Evolutionary conservation across 768 basidiomycete genomes (phyloP).

Genomic region (Suillus fuscotomentosus): DNA sequence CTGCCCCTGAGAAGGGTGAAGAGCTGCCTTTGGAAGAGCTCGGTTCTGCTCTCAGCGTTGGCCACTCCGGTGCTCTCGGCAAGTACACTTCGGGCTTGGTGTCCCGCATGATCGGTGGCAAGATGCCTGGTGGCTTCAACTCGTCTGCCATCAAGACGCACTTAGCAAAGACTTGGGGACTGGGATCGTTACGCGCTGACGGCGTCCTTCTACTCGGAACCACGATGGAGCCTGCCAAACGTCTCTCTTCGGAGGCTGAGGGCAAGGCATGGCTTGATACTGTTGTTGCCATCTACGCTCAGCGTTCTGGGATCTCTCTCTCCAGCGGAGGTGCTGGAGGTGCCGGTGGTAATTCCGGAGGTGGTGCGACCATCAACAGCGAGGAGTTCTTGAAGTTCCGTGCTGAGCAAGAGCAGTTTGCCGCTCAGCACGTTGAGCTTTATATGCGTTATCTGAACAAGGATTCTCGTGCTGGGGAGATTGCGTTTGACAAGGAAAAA

Average conservation of each 20-base stretch:
- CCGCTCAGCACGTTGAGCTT: constrained; percentile 89
- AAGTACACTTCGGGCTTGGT: constrained; percentile 92
- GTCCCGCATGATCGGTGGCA: constrained; percentile 88
- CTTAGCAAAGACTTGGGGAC: constrained; percentile 90
- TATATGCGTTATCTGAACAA: constrained; percentile 96
- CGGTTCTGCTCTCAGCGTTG: constrained; percentile 77
- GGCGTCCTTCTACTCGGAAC: constrained; percentile 88
- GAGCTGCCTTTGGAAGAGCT: constrained; percentile 96
- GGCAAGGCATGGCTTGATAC: constrained; percentile 92
- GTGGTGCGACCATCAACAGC: constrained; percentile 93
- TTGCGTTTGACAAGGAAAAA: constrained; percentile 86
- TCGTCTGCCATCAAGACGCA: constrained; percentile 86
- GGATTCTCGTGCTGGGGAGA: constrained; percentile 90
- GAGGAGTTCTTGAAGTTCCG: constrained; percentile 98
- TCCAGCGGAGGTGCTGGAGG: constrained; percentile 64
- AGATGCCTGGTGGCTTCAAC: constrained; percentile 99
- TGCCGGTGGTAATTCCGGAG: constrained; percentile 54
- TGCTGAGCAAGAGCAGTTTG: constrained; percentile 88
- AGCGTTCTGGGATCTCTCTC: constrained; percentile 84
- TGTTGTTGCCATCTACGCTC: constrained; percentile 82
- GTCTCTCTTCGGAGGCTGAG: constrained; percentile 86
- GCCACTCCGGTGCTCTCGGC: constrained; percentile 84
- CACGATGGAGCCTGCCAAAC: constrained; percentile 92
- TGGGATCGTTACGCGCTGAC: constrained; percentile 89
- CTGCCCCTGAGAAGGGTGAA: constrained; percentile 97